These are phyloP conservation scores for Climacium dendroides DNA, from an alignment of 225 moss, liverwort and hornwort genomes.

Conservation along the genomic window DNA sequence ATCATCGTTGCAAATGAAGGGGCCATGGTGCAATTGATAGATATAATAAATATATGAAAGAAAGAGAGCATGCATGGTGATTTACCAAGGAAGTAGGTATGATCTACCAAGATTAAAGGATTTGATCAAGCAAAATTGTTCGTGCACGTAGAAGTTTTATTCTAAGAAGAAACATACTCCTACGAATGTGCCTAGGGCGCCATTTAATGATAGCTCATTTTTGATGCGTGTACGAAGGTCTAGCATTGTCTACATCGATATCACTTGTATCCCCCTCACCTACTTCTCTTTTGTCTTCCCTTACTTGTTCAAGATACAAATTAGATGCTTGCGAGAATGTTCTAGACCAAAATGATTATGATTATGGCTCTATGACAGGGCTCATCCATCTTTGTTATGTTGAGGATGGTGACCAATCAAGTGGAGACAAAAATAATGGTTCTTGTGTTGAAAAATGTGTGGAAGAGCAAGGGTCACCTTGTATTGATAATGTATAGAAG, in stretches of 20 bases:
- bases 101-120: conserved; percentile 37
- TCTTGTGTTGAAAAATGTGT: neutral
- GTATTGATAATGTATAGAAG: neutral
- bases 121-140: conserved; percentile 29
- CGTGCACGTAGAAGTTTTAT: conserved; percentile 28
- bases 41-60: neutral
- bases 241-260: conserved; percentile 3
- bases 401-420: conserved; percentile 1
- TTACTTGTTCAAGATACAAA: conserved; percentile 4
- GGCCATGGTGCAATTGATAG: neutral
- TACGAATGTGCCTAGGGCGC: conserved; percentile 33
- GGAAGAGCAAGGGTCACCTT: neutral
- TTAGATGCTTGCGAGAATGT: neutral
- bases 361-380: conserved; percentile 67
- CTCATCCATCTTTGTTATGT: conserved; percentile 32
- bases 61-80: neutral
- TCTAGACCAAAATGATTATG: conserved; percentile 9
- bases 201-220: conserved; percentile 46
- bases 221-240: conserved; percentile 32
- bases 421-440: neutral
- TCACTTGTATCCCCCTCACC: conserved; percentile 13
- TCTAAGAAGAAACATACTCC: conserved; percentile 15
- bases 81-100: conserved; percentile 1
- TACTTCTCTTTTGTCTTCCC: conserved; percentile 25
- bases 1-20: neutral